Evolutionary conservation across 305 asterid species (phyloP), one percentile per base, ranked within the genome.

Genomic region (Fraxinus floribunda): DNA sequence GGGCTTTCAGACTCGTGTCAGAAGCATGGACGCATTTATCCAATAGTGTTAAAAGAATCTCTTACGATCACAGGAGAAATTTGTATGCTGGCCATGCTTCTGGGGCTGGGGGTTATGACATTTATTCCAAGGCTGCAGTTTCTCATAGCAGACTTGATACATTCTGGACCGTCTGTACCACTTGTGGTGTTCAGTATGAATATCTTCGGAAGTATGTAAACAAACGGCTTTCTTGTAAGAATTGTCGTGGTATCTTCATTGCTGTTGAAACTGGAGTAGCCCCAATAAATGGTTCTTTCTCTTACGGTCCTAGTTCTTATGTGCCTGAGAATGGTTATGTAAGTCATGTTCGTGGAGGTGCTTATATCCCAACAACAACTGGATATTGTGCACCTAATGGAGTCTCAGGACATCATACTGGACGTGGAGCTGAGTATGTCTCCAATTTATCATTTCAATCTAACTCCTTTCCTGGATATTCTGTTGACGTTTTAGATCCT

Each of bases 161-260:
- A 1, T 95, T 95, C 86, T 94, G 99, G 99, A 95, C 98, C 0
- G 91, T 93, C 16, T 95, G 99, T 83, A 92, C 97, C 49, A 90
- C 94, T 39, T 95, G 99, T 82, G 94, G 91, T 68, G 97, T 95
- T 86, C 98, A 95, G 87, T 94, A 94, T 77, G 98, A 94, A 80
- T 95, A 95, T 89, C 94, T 91, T n/a, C 85, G 97, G 84, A 94
- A 92, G 83, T 94, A 94, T 80, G 90, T 93, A 66, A 94, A 94
- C 87, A 94, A 90, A 83, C 84, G 92, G 22, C 96, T 95, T 75
- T 90, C 97, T 84, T 95, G 99, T 85, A 93, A 94, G 91, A 94
- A 92, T 78, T 95, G 99, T 41, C 94, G 97, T 70, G 97, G 96
- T 64, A 94, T 93, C 80, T 95, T 95, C 78, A 81, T 89, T 85